Percentiles rank a stretch among this genome's conserved stretches.
Conservation (phyloP, 495 filamentous ascomycete genomes). For the Collariella sp. region DNA sequence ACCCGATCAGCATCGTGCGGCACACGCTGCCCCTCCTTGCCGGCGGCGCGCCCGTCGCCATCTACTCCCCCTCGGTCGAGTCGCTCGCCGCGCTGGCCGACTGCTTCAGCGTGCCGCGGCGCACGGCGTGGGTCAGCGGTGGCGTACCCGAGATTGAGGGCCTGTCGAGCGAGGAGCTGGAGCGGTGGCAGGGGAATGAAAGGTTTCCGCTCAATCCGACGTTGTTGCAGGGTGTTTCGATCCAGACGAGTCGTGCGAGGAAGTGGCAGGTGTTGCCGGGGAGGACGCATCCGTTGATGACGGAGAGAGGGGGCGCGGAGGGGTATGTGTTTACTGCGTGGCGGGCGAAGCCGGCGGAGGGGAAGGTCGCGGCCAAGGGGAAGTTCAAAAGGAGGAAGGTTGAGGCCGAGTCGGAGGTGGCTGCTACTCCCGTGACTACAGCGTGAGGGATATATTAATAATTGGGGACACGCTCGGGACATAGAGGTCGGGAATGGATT, state of each 20-base stretch:
- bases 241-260: slow-evolving; percentile 68
- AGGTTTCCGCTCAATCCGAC: slow-evolving; percentile 81
- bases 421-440: slow-evolving; percentile 14
- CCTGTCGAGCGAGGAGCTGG: slow-evolving; percentile 32
- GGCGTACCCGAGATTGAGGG: slow-evolving; percentile 29
- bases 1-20: slow-evolving; percentile 64
- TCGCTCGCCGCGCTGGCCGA: slow-evolving; percentile 67
- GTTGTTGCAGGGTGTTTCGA: slow-evolving; percentile 63
- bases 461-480: too few species aligned
- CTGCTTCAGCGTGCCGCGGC: slow-evolving; percentile 64
- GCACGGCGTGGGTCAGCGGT: slow-evolving; percentile 55
- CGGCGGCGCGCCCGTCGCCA: slow-evolving; percentile 74
- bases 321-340: slow-evolving; percentile 83
- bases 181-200: slow-evolving; percentile 47
- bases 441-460: not conserved
- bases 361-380: slow-evolving; percentile 72
- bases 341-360: slow-evolving; percentile 67
- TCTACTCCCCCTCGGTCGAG: slow-evolving; percentile 74
- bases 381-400: slow-evolving; percentile 57
- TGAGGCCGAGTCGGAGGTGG: slow-evolving; percentile 33
- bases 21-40: slow-evolving; percentile 67
- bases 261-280: slow-evolving; percentile 88
- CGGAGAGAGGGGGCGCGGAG: slow-evolving; percentile 73
- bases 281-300: slow-evolving; percentile 91
- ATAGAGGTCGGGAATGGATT: not conserved